Evolutionary conservation across 2,329 filamentous ascomycete genomes (phyloP).

Genomic region (Cryphonectria carpinicola): DNA sequence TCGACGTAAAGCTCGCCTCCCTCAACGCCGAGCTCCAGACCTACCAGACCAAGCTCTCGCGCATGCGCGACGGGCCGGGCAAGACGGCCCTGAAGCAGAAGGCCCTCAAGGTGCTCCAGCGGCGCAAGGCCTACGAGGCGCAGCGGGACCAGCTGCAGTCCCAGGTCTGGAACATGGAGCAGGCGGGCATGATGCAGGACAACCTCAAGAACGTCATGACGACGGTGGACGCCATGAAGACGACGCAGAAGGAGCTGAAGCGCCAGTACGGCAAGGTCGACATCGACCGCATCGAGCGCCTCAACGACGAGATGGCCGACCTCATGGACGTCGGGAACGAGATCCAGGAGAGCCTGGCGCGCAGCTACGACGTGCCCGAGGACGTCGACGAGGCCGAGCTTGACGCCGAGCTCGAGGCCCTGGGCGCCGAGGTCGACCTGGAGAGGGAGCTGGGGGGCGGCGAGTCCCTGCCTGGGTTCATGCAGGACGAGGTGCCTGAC

Average conservation of each 20-base stretch:
- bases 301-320: constrained; percentile 99
- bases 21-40: constrained; percentile 87
- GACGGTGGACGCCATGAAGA: constrained; percentile 96
- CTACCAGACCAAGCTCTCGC: constrained; percentile 84
- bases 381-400: constrained; percentile 96
- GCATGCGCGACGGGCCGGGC: constrained; percentile 94
- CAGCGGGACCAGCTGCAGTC: constrained; percentile 92
- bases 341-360: constrained; percentile 90
- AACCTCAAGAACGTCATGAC: constrained; percentile 99
- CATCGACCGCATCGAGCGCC: constrained; percentile 93
- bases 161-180: constrained; percentile 99
- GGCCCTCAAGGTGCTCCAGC: constrained; percentile 90
- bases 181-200: constrained; percentile 97
- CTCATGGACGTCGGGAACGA: constrained; percentile 97
- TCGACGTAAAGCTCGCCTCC: constrained; percentile 93
- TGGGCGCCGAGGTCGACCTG: constrained; percentile 92
- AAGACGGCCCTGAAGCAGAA: constrained; percentile 93
- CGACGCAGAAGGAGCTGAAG: constrained; percentile 87
- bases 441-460: constrained; percentile 66
- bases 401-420: constrained; percentile 92
- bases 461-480: constrained; percentile 75
- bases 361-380: constrained; percentile 93
- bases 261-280: constrained; percentile 98
- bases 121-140: constrained; percentile 90
- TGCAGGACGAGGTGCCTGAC: constrained; percentile 86